A percentile compares a stretch with the other conserved stretches of the same genome.
Conservation (phyloP, 2,329 filamentous ascomycete species). For the Bimuria novae-zelandiae region DNA sequence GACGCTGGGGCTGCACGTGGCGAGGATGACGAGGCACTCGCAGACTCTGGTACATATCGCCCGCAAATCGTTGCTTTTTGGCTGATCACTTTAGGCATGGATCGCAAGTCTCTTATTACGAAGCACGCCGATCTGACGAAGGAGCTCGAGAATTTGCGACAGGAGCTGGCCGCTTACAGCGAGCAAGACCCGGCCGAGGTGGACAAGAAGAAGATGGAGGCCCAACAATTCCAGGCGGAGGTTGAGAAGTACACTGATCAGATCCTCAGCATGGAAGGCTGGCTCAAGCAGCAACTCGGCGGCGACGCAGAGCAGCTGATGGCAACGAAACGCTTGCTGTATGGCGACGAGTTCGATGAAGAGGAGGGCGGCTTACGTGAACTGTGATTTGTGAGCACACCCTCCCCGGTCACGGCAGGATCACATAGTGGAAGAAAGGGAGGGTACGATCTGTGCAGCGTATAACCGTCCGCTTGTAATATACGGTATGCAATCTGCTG, state of each 20-base stretch:
- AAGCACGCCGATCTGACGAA: constrained; percentile 42
- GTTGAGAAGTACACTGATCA: constrained; percentile 51
- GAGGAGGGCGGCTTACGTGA: constrained; percentile 58
- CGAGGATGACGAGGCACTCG: constrained; percentile 46
- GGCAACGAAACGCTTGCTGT: constrained; percentile 52
- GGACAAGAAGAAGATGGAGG: constrained; percentile 46
- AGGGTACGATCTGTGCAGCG: not conserved
- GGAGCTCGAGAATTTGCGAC: constrained; percentile 45
- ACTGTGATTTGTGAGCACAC: constrained; percentile 21
- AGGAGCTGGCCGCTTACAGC: constrained; percentile 51
- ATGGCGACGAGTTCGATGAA: constrained; percentile 59
- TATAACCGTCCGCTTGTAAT: no score
- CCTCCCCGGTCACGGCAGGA: no score
- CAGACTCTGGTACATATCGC: constrained; percentile 29
- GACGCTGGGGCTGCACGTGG: constrained; percentile 45
- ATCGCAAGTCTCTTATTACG: constrained; percentile 45
- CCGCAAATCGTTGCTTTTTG: not conserved
- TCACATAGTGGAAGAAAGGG: no score
- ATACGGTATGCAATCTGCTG: not conserved
- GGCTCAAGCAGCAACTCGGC: constrained; percentile 42
- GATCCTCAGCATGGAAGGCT: constrained; percentile 53
- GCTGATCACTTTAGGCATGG: constrained; percentile 23
- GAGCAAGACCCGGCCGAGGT: constrained; percentile 53
- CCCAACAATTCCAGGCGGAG: constrained; percentile 30
- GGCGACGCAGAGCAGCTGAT: constrained; percentile 51